phyloP scores from a whole-genome alignment of 2,329 filamentous ascomycete species.

The Scopulariopsis brevicaulis region DNA sequence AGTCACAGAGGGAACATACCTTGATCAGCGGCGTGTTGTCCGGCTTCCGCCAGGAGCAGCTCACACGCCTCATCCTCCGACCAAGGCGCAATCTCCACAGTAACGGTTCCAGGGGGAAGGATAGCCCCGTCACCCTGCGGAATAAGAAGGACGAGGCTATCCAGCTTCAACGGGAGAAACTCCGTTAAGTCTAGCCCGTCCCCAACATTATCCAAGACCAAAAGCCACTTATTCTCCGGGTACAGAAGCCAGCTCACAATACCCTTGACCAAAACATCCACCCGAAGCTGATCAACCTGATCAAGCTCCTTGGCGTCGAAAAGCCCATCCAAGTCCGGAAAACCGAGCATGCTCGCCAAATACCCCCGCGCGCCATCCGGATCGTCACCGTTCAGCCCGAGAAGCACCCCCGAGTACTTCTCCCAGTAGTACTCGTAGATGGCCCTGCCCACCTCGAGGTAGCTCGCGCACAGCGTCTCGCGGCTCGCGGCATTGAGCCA shows the following conservation, averaged over 20 bases:
- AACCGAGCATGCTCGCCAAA: background rate
- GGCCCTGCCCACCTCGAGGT: conserved; percentile 1
- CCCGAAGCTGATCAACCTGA: background rate
- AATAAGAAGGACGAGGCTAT: background rate
- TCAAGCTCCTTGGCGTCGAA: background rate
- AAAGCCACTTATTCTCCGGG: conserved; percentile 1
- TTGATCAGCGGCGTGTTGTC: background rate
- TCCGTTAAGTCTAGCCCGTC: background rate
- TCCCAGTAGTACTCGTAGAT: conserved; percentile 3
- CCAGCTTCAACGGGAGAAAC: conserved; percentile 1
- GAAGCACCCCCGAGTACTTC: background rate
- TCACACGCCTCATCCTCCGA: conserved; percentile 1
- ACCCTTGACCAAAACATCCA: background rate
- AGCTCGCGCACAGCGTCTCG: conserved; percentile 2
- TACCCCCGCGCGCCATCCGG: background rate
- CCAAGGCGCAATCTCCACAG: background rate
- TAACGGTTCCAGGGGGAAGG: background rate
- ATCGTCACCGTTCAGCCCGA: background rate
- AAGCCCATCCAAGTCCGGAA: conserved; percentile 1
- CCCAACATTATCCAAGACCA: conserved; percentile 2
- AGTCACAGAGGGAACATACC: background rate
- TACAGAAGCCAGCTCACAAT: conserved; percentile 1
- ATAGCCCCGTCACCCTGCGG: background rate
- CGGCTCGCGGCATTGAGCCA: conserved; percentile 2
- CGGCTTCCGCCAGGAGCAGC: background rate